Evolutionary conservation across 306 rosid species (phyloP).

Genomic region (Quercus glauca): DNA sequence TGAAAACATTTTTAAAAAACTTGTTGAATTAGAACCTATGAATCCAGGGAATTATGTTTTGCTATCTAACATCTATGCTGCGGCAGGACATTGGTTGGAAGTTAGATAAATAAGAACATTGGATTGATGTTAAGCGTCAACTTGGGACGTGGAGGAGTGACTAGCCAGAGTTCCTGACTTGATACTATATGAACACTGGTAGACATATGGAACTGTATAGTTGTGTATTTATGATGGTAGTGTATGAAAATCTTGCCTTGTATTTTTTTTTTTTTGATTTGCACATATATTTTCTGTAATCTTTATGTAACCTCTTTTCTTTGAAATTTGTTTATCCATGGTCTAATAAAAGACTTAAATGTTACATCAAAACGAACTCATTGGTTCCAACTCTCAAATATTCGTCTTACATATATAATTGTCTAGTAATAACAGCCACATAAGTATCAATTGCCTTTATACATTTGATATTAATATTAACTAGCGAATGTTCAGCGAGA

Average conservation of each 20-base stretch:
- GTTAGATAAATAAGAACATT: conserved; percentile 30
- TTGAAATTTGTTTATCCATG: too few species aligned
- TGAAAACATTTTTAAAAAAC: conserved; percentile 31
- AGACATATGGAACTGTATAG: neutral
- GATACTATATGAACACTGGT: neutral
- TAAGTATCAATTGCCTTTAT: too few species aligned
- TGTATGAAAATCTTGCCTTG: neutral
- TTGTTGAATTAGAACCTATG: conserved; percentile 42
- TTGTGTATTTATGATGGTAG: neutral
- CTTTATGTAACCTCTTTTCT: too few species aligned
- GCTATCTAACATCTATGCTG: conserved; percentile 47
- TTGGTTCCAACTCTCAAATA: too few species aligned
- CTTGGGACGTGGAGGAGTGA: neutral
- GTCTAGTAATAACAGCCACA: too few species aligned
- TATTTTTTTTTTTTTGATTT: neutral
- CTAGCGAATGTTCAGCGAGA: too few species aligned
- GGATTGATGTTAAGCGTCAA: neutral
- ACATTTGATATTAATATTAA: too few species aligned
- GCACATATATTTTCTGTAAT: too few species aligned
- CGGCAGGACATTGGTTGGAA: conserved; percentile 39
- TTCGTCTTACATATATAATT: too few species aligned
- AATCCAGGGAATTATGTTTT: conserved; percentile 43
- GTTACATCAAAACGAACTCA: too few species aligned
- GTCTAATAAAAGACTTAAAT: too few species aligned
- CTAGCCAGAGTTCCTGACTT: neutral